phyloP scores from a whole-genome alignment of 208 protist genomes.

The Trypanosoma melophagium region DNA sequence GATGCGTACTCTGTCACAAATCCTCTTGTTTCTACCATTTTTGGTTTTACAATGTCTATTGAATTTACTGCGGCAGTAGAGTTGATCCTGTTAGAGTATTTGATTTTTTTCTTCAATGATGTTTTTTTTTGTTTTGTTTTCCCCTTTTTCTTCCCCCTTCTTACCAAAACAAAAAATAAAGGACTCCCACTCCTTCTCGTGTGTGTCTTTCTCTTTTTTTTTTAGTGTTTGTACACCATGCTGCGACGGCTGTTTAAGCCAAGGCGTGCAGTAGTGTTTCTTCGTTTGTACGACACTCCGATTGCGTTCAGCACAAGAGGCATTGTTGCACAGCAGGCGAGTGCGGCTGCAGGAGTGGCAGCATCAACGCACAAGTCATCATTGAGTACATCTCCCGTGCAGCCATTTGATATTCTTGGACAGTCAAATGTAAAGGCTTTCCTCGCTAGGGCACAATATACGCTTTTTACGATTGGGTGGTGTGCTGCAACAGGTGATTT shows the following conservation, averaged over 20 bases:
- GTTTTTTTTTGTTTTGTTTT: not conserved
- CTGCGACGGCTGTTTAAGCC: slow-evolving; percentile 24
- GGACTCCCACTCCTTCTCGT: not conserved
- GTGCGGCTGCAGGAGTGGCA: slow-evolving; percentile 31
- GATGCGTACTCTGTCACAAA: no score
- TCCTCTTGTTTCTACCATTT: no score
- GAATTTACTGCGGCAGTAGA: no score
- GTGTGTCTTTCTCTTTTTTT: not conserved
- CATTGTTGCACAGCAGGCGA: slow-evolving; percentile 35
- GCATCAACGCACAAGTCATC: slow-evolving; percentile 61
- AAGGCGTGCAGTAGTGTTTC: slow-evolving; percentile 28
- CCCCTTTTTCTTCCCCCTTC: not conserved
- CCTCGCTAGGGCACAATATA: slow-evolving; percentile 79
- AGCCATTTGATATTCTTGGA: slow-evolving; percentile 28
- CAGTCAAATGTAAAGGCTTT: slow-evolving; percentile 58
- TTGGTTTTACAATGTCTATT: no score
- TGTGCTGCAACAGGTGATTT: slow-evolving; percentile 36
- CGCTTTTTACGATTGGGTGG: slow-evolving; percentile 74
- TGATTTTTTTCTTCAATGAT: no score
- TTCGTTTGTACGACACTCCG: slow-evolving; percentile 13
- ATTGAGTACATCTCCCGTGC: slow-evolving; percentile 50
- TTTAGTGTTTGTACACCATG: slow-evolving; percentile 5
- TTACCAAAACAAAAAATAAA: not conserved
- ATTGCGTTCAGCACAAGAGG: not conserved
- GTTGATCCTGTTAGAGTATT: no score